Percentiles rank a stretch among this genome's conserved stretches.
Conservation (phyloP, 768 basidiomycete species). For the Kwoniella sp. region DNA sequence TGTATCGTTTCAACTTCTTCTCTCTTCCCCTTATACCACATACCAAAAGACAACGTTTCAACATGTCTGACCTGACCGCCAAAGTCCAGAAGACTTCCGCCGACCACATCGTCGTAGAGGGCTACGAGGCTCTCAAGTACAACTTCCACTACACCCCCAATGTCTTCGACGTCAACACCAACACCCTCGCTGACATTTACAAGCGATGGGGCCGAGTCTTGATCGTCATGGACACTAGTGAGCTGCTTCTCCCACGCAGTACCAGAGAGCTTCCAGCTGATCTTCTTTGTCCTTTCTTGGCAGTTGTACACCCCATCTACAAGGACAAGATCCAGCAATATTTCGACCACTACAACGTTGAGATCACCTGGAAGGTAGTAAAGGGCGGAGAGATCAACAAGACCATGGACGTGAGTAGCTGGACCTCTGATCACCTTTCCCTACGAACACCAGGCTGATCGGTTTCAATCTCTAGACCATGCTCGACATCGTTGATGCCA, state of each 20-base stretch:
- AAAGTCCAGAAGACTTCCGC: constrained; percentile 43
- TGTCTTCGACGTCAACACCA: constrained; percentile 52
- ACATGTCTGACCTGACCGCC: constrained; percentile 54
- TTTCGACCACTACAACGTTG: constrained; percentile 54
- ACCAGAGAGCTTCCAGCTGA: background rate
- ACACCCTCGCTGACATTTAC: constrained; percentile 54
- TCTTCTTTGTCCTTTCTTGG: no score
- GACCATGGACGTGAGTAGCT: constrained; percentile 55
- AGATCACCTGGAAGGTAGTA: constrained; percentile 54
- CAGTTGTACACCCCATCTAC: constrained; percentile 52
- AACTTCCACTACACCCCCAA: constrained; percentile 53
- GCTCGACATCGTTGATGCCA: constrained; percentile 57
- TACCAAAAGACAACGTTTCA: constrained; percentile 18
- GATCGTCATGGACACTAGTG: constrained; percentile 55
- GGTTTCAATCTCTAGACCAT: constrained; percentile 41
- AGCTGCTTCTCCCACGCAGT: constrained; percentile 21
- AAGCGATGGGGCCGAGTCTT: constrained; percentile 55
- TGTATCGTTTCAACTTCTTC: constrained; percentile 5
- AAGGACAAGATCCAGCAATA: constrained; percentile 50
- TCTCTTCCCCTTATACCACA: constrained; percentile 1
- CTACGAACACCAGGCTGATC: constrained; percentile 1
- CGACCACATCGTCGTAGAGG: constrained; percentile 48
- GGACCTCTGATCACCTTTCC: background rate
- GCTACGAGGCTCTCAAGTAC: constrained; percentile 55
- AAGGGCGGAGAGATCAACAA: constrained; percentile 57